Base-by-base conservation (phyloP, 1,284 basidiomycete genomes). In the Pisolithus thermaeus region DNA sequence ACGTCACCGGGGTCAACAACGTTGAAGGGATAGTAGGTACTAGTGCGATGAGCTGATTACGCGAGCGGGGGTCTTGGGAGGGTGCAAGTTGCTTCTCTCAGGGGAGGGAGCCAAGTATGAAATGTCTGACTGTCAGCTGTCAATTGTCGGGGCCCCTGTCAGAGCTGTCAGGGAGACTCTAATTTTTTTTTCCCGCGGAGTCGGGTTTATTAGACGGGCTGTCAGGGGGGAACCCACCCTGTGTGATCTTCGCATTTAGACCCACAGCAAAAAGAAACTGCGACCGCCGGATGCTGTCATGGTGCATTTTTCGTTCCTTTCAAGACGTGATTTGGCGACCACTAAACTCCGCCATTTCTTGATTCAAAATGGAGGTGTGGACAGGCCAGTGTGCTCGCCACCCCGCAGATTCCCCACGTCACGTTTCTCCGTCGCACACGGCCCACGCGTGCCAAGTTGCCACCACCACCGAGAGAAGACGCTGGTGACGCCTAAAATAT, bases 91-190 rank as follows among this genome's bases (percentile, higher is more conserved):
- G 16, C 16, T 43, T 40, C 22, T 40, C 38, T 40, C 38, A 46
- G 46, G 22, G 39, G 20, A 6, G 14, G 23, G 40, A 28, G 43
- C 9, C 46, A 46, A 46, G 37, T 30, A 47, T 47, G 38, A 47
- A 39, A 27, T 52, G 41, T 42, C 18, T 27, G n/a, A 20, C 38
- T 9, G 38, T 9, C n/a, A 39, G 11, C 32, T 35, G 38, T 39
- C 38, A 39, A 8, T 7, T 39, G 38, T 39, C 38, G 22, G 12
- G 8, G n/a, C 18, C 18, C 38, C 38, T 14, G 25, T 43, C 16
- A 43, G 7, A 18, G 12, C 16, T 63, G 44, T 52, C 65, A 67
- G 62, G 60, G 65, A 66, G 61, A 67, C 62, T 30, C 49, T n/a
- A 36, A 38, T 22, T 25, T 57, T 43, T 43, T 43, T 25, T 57